These are phyloP conservation scores for Suillus bovinus DNA, from an alignment of 768 basidiomycete genomes.

Conservation along the genomic window DNA sequence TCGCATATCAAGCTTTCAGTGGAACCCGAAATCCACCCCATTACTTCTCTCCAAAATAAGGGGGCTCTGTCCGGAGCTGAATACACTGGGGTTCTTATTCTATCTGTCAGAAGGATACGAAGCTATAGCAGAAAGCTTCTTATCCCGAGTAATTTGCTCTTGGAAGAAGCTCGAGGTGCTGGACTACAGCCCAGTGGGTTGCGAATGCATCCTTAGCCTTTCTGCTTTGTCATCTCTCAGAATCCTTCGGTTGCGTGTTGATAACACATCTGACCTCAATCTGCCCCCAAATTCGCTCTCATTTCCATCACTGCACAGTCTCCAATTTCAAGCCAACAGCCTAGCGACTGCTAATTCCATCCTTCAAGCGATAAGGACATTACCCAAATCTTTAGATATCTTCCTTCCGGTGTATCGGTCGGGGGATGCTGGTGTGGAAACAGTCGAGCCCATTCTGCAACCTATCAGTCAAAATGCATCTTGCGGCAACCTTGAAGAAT, in stretches of 20 bases:
- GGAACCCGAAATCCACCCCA: neutral
- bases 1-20: neutral
- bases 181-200: neutral
- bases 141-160: neutral
- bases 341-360: neutral
- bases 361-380: neutral
- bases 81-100: neutral
- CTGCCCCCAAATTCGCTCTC: neutral
- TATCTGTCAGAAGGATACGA: neutral
- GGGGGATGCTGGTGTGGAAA: neutral
- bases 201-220: neutral
- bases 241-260: neutral
- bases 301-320: neutral
- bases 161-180: constrained; percentile 3
- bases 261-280: neutral
- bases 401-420: neutral
- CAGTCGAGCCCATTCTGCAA: neutral
- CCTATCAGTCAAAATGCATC: neutral
- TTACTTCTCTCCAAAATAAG: neutral
- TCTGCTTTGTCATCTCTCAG: neutral
- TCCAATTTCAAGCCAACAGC: neutral
- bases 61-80: neutral
- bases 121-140: neutral
- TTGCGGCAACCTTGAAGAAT: neutral
- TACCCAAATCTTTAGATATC: neutral